phyloP scores from a whole-genome alignment of 1,284 basidiomycete genomes.

The Sporisorium sorghi region DNA sequence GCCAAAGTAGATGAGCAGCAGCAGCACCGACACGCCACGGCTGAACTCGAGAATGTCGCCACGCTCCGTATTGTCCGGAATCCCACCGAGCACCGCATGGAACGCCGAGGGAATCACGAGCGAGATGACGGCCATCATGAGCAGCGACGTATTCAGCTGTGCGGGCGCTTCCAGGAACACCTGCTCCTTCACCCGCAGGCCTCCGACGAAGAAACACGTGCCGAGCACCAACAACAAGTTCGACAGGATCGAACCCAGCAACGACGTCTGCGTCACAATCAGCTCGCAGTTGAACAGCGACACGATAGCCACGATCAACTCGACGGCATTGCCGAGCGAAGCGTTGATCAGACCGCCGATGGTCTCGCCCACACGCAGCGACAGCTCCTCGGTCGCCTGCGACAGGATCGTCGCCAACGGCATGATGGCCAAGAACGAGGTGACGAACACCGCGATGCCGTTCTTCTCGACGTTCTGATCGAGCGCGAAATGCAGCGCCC shows the following conservation, averaged over 20 bases:
- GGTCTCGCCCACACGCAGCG: slow-evolving; percentile 63
- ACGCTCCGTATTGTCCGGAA: slow-evolving; percentile 50
- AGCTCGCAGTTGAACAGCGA: slow-evolving; percentile 64
- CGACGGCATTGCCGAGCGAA: slow-evolving; percentile 63
- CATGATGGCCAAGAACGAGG: slow-evolving; percentile 62
- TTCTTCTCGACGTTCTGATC: slow-evolving; percentile 41
- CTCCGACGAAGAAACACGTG: slow-evolving; percentile 63
- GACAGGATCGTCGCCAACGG: slow-evolving; percentile 60
- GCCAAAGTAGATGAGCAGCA: slow-evolving; percentile 61
- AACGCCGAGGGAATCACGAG: slow-evolving; percentile 63
- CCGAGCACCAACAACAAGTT: slow-evolving; percentile 62
- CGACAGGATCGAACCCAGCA: slow-evolving; percentile 61
- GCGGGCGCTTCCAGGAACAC: slow-evolving; percentile 52
- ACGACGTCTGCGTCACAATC: slow-evolving; percentile 60
- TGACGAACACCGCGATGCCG: slow-evolving; percentile 55
- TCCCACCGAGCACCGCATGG: slow-evolving; percentile 57
- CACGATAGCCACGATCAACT: slow-evolving; percentile 64
- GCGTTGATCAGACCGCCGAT: slow-evolving; percentile 64
- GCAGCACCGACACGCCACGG: slow-evolving; percentile 54
- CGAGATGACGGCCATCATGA: slow-evolving; percentile 64
- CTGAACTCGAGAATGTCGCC: slow-evolving; percentile 60
- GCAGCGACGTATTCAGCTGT: slow-evolving; percentile 55
- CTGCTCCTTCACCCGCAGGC: slow-evolving; percentile 57
- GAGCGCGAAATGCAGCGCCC: slow-evolving; percentile 57
- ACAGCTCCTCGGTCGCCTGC: slow-evolving; percentile 61